Evolutionary conservation across 2,329 filamentous ascomycete species (phyloP).

Genomic region (Fusarium sp.): DNA sequence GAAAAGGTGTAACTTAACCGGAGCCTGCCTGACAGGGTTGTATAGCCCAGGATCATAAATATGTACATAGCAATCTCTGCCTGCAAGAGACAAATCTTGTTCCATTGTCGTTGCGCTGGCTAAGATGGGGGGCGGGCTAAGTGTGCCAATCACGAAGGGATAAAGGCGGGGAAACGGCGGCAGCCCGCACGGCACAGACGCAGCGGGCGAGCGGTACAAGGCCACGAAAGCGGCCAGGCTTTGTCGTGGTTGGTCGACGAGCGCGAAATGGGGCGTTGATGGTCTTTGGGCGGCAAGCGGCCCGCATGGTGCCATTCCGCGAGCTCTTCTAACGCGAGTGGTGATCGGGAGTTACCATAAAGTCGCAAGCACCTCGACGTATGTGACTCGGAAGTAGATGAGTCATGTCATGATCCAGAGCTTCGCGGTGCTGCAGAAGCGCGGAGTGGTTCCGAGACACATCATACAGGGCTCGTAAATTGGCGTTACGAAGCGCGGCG

Average conservation of each 20-base stretch:
- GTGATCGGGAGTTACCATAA: conserved; percentile 3
- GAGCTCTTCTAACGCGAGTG: conserved; percentile 10
- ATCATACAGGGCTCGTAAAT: conserved; percentile 2
- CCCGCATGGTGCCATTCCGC: conserved; percentile 33
- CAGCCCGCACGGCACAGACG: conserved; percentile 33
- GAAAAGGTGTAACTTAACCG: conserved; percentile 6
- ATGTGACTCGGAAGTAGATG: conserved; percentile 1
- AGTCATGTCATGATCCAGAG: conserved; percentile 34
- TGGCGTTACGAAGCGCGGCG: conserved; percentile 19
- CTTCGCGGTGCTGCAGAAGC: conserved; percentile 19
- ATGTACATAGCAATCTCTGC: conserved; percentile 18
- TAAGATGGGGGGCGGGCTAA: conserved; percentile 34
- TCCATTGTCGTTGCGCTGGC: conserved; percentile 14
- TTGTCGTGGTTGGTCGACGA: conserved; percentile 31
- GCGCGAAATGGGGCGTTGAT: conserved; percentile 24
- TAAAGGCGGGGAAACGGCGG: conserved; percentile 28
- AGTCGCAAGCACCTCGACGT: conserved; percentile 2
- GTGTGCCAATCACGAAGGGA: conserved; percentile 34
- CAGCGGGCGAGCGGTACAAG: conserved; percentile 22
- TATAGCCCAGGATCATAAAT: conserved; percentile 14
- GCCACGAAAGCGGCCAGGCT: conserved; percentile 20
- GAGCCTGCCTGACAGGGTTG: conserved; percentile 23
- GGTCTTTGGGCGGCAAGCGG: conserved; percentile 32
- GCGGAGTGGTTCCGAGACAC: conserved; percentile 16
- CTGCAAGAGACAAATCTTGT: conserved; percentile 35